These are phyloP conservation scores for Russula compacta DNA, from an alignment of 768 basidiomycete species.

Conservation along the genomic window DNA sequence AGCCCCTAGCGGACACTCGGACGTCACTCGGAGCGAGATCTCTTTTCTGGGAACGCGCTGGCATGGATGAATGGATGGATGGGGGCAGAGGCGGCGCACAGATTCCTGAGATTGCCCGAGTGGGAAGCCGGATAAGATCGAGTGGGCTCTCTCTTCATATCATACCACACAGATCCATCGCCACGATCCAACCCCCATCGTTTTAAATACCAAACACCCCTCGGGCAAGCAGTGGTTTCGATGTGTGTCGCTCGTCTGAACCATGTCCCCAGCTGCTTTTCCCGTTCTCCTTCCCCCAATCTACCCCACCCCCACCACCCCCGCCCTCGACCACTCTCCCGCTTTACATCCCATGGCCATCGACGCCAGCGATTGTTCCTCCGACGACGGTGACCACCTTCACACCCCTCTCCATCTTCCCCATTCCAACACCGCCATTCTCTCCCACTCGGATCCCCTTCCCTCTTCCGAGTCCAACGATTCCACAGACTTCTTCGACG, in stretches of 20 bases:
- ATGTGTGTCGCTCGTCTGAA: background rate
- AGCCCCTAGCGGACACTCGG: background rate
- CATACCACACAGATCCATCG: background rate
- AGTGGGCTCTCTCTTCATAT: background rate
- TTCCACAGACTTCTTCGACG: slow-evolving; percentile 11
- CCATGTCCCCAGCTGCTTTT: background rate
- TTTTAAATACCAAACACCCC: slow-evolving; percentile 16
- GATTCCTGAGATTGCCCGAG: too few species aligned
- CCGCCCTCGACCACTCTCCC: slow-evolving; percentile 12
- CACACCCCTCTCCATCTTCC: slow-evolving; percentile 18
- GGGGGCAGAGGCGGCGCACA: too few species aligned
- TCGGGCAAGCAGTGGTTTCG: background rate
- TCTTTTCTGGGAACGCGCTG: background rate
- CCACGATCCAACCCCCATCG: background rate
- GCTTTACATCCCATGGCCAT: slow-evolving; percentile 14
- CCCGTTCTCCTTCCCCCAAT: slow-evolving; percentile 8
- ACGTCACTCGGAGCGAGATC: background rate
- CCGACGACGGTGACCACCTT: slow-evolving; percentile 19
- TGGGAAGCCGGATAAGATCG: background rate
- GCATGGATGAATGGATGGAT: too few species aligned
- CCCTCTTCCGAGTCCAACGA: slow-evolving; percentile 5
- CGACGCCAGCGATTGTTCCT: slow-evolving; percentile 18
- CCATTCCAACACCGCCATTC: slow-evolving; percentile 9
- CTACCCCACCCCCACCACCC: slow-evolving; percentile 9
- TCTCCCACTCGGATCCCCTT: slow-evolving; percentile 2